Percentiles rank a stretch among this genome's conserved stretches.
These are phyloP conservation scores for Rachicladosporium sp. DNA, from an alignment of 2,329 filamentous ascomycete genomes.

Conservation along the genomic window DNA sequence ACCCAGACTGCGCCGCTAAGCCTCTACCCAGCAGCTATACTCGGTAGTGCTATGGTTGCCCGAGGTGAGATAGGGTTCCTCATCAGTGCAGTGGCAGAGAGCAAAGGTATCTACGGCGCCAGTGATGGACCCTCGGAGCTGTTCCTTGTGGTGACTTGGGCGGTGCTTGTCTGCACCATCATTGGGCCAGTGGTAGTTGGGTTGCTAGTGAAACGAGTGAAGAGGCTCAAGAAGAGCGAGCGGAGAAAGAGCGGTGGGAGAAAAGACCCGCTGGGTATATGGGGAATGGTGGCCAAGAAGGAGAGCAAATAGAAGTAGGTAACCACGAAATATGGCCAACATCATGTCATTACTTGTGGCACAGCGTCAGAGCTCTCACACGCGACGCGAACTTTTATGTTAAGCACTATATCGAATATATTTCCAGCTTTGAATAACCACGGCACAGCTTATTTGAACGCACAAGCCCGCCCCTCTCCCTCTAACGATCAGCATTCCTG, in stretches of 20 bases:
- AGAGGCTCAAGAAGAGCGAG: constrained; percentile 26
- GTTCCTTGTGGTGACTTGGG: constrained; percentile 44
- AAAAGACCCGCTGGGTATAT: constrained; percentile 32
- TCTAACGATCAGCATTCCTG: no score
- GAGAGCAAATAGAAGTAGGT: no score
- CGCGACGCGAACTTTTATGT: no score
- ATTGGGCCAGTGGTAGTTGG: constrained; percentile 42
- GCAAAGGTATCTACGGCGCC: constrained; percentile 34
- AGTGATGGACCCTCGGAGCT: constrained; percentile 28
- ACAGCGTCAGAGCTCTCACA: no score
- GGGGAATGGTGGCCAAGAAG: constrained; percentile 24
- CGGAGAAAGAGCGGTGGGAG: constrained; percentile 12
- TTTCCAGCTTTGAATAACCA: no score
- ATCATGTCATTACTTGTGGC: no score
- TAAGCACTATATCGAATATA: no score
- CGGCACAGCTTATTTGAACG: no score
- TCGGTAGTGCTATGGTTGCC: constrained; percentile 60
- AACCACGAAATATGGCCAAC: no score
- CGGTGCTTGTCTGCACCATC: constrained; percentile 45
- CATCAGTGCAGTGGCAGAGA: constrained; percentile 56
- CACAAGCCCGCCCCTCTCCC: no score
- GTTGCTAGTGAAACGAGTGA: constrained; percentile 35
- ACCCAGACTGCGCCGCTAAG: constrained; percentile 41
- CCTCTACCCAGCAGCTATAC: constrained; percentile 53
- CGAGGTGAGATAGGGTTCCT: constrained; percentile 72